Conservation (phyloP, 306 rosid species). For the Luffa aegyptiaca region DNA sequence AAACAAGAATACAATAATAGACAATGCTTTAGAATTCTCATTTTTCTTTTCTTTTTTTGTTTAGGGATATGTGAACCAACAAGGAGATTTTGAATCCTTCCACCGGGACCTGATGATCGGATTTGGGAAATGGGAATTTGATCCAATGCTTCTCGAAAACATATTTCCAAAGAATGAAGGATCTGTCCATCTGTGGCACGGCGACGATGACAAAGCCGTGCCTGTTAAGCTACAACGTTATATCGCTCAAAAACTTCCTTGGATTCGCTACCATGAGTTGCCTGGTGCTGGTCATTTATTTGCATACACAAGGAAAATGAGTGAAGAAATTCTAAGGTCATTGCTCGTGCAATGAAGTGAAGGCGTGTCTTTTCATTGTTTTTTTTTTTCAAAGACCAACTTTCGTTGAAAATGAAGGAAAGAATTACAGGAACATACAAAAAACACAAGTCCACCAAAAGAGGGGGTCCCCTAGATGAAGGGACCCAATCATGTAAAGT, state of each 20-base stretch:
- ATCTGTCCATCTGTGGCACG: constrained; percentile 61
- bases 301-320: constrained; percentile 12
- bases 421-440: too few species aligned
- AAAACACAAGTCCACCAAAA: too few species aligned
- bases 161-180: constrained; percentile 23
- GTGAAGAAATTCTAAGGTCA: constrained; percentile 14
- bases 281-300: constrained; percentile 53
- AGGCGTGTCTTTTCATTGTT: too few species aligned
- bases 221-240: constrained; percentile 30
- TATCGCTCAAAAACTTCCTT: constrained; percentile 38
- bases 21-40: too few species aligned
- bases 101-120: constrained; percentile 37
- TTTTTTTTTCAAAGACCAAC: too few species aligned
- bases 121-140: constrained; percentile 59
- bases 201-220: constrained; percentile 39
- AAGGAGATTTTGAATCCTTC: constrained; percentile 43
- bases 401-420: too few species aligned
- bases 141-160: constrained; percentile 38
- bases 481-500: too few species aligned
- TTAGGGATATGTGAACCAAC: constrained; percentile 18
- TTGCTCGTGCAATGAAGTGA: not conserved
- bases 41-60: not conserved
- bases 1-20: too few species aligned
- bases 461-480: too few species aligned
- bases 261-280: constrained; percentile 70